These are phyloP conservation scores for Solanum clarkiae DNA, from an alignment of 257 asterid species.

Conservation along the genomic window DNA sequence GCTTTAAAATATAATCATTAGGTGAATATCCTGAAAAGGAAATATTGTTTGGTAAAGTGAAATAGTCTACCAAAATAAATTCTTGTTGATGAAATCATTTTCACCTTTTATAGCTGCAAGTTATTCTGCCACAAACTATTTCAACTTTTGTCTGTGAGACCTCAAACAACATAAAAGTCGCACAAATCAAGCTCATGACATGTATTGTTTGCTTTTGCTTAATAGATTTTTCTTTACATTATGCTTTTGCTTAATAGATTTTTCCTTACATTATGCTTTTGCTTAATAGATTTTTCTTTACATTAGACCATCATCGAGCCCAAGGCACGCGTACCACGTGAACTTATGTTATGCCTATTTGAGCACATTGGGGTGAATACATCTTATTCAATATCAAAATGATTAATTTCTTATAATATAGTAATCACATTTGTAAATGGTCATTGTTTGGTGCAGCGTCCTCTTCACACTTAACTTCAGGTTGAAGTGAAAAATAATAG, in stretches of 20 bases:
- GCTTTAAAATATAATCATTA: background rate
- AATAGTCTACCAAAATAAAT: background rate
- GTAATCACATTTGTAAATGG: background rate
- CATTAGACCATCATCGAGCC: background rate
- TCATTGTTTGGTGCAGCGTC: slow-evolving; percentile 4
- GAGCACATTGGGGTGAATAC: background rate
- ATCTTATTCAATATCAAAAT: background rate
- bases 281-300: too few relatives aligned
- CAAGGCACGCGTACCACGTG: background rate
- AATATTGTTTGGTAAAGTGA: background rate
- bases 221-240: too few relatives aligned
- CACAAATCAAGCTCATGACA: background rate
- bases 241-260: background rate
- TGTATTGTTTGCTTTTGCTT: background rate
- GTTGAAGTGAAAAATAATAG: background rate
- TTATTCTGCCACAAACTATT: background rate
- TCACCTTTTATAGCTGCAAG: background rate
- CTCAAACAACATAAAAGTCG: too few relatives aligned
- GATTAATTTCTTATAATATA: background rate
- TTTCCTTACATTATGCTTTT: background rate
- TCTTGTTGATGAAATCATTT: background rate
- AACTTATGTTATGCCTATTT: background rate
- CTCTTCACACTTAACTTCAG: background rate
- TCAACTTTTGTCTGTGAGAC: background rate
- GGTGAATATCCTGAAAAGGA: background rate